phyloP scores from a whole-genome alignment of 345 rosid genomes.

The Corymbia maculata region DNA sequence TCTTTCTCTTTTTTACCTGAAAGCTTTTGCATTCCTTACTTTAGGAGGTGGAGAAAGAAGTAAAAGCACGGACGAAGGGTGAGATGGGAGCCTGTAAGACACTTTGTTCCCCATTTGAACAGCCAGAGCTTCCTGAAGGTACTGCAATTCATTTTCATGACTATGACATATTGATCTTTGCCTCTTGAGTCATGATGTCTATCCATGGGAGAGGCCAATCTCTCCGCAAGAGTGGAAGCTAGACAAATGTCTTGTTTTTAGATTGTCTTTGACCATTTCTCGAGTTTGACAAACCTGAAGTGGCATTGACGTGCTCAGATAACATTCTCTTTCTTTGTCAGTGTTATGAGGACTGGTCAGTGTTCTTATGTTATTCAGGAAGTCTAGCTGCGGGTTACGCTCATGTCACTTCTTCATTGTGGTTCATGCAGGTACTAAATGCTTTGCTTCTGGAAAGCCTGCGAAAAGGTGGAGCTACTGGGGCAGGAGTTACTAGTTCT shows the following conservation, averaged over 20 bases:
- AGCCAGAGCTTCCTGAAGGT: slow-evolving; percentile 90
- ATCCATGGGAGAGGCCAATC: not conserved
- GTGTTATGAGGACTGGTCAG: not conserved
- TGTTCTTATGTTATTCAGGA: not conserved
- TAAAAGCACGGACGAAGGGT: slow-evolving; percentile 87
- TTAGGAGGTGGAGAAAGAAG: slow-evolving; percentile 89
- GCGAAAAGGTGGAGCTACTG: slow-evolving; percentile 95
- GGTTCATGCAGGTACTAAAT: slow-evolving; percentile 49
- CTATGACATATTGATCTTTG: not conserved
- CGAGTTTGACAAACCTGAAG: not conserved
- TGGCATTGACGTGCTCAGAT: not conserved
- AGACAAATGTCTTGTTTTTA: not conserved
- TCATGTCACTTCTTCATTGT: not conserved
- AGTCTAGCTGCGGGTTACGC: not conserved
- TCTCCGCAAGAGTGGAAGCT: not conserved
- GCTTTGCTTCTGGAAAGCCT: slow-evolving; percentile 93
- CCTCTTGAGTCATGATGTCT: not conserved
- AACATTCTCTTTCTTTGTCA: not conserved
- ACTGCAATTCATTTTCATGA: not conserved
- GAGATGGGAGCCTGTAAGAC: slow-evolving; percentile 93
- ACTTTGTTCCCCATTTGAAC: slow-evolving; percentile 89
- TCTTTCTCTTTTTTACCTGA: not conserved
- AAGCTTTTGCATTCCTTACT: not conserved
- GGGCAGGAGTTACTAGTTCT: slow-evolving; percentile 86
- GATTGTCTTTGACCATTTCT: not conserved